Base-by-base conservation (phyloP, 2,329 filamentous ascomycete species). In the Ampelomyces quisqualis region DNA sequence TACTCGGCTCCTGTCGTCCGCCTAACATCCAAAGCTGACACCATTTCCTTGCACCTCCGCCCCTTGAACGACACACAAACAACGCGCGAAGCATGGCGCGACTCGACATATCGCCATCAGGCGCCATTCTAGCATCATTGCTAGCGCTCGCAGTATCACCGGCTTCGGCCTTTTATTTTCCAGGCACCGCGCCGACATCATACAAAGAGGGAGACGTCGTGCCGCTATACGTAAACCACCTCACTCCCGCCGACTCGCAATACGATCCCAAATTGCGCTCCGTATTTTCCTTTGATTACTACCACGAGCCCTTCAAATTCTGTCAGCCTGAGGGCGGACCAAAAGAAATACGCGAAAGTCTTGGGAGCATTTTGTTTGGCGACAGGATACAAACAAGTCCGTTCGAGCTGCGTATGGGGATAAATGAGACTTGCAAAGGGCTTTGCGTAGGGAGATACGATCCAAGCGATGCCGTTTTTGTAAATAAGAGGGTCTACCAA, bases 321-420 rank as follows among this genome's bases (percentile, higher is more conserved):
- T 98, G 93, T 70, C 73, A 79, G 56, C 93, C 91, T 2, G 73
- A 86, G 40, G 83, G 77, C 46, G 88, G 88, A 2, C 84, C 90
- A 7, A 70, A 90, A 65, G 80, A 86, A 73, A 82, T 95, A 15
- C 84, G 88, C 27, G 93, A 96, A 72, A 93, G 88, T 51, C 71
- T 98, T 50, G 93, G 93, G 17, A 96, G 91, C 75, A 98, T 98
- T 64, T 72, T 98, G 36, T 98, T 98, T 58, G 93, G 93, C 55
- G 93, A 98, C 72, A 82, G 93, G 41, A 98, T 98, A 73, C 89
- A 89, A 73, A 95, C 89, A n/a, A 97, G 91, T 23, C 88, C 91
- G 0, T 95, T 95, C 63, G 82, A 95, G 63, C 75, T 97, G 46
- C 80, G 82, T 54, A 96, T 98, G 90, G 82, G 73, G 40, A 74